phyloP scores from a whole-genome alignment of 768 basidiomycete species.

The Amanita jacksonii region DNA sequence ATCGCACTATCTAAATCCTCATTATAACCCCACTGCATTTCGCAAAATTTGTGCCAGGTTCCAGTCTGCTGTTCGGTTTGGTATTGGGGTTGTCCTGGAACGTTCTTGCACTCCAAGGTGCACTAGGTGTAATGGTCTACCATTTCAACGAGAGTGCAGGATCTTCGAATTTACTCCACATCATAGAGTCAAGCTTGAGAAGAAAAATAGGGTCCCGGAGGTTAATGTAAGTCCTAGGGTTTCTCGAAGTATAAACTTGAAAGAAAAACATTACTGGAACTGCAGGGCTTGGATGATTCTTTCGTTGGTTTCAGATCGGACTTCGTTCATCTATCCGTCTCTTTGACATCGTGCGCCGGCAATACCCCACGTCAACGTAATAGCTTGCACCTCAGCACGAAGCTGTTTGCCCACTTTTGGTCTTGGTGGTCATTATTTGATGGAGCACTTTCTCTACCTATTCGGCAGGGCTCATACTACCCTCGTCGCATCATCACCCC shows the following conservation, averaged over 20 bases:
- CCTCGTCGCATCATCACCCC: conserved; percentile 63
- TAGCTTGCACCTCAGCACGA: conserved; percentile 79
- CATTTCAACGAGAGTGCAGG: conserved; percentile 73
- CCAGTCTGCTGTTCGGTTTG: conserved; percentile 77
- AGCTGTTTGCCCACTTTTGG: conserved; percentile 83
- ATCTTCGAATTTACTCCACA: conserved; percentile 76
- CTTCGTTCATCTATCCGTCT: conserved; percentile 87
- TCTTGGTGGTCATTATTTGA: conserved; percentile 89
- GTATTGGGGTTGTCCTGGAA: conserved; percentile 76
- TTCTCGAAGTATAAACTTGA: conserved; percentile 1
- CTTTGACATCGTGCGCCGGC: conserved; percentile 59
- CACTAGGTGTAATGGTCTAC: conserved; percentile 41
- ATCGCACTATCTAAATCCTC: conserved; percentile 6
- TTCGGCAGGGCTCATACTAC: conserved; percentile 82
- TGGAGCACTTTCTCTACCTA: conserved; percentile 65
- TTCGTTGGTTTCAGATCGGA: conserved; percentile 87
- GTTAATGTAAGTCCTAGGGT: conserved; percentile 31
- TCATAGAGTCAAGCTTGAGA: conserved; percentile 57
- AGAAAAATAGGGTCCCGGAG: conserved; percentile 30
- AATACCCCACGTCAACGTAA: conserved; percentile 34
- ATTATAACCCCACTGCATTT: conserved; percentile 23
- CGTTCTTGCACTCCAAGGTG: conserved; percentile 73
- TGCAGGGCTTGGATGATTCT: conserved; percentile 52
- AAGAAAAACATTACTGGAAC: conserved; percentile 5
- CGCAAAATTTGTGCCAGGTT: conserved; percentile 79